These are phyloP conservation scores for Annona cherimola DNA, from an alignment of 164 flowering plant species.

Conservation along the genomic window DNA sequence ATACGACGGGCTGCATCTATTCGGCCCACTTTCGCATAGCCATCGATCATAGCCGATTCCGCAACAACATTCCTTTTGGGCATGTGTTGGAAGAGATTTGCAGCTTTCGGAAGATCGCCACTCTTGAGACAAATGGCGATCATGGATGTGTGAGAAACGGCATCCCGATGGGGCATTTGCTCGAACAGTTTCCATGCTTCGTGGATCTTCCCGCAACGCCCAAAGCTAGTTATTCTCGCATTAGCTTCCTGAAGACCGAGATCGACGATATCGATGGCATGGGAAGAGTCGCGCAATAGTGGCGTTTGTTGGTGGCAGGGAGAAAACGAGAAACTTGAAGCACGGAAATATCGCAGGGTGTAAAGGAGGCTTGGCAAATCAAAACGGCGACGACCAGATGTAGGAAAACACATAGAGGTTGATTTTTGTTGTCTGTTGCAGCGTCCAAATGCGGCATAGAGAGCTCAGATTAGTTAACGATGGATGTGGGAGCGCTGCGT, in stretches of 20 bases:
- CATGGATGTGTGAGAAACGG: slow-evolving; percentile 47
- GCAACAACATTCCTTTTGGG: slow-evolving; percentile 32
- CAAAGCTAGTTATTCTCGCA: slow-evolving; percentile 21
- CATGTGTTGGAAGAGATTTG: slow-evolving; percentile 27
- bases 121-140: slow-evolving; percentile 38
- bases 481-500: neutral
- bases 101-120: slow-evolving; percentile 33
- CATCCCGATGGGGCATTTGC: slow-evolving; percentile 42
- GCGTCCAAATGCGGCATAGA: neutral
- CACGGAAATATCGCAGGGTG: neutral
- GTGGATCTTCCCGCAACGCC: slow-evolving; percentile 26
- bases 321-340: neutral
- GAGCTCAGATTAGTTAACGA: neutral
- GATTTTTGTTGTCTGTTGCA: neutral
- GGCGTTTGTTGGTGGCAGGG: neutral
- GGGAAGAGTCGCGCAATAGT: neutral
- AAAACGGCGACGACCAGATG: neutral
- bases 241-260: slow-evolving; percentile 5
- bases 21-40: slow-evolving; percentile 34
- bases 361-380: neutral
- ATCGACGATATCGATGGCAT: neutral
- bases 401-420: neutral
- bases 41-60: slow-evolving; percentile 48
- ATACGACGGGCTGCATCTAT: slow-evolving; percentile 34
- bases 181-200: slow-evolving; percentile 41